These are phyloP conservation scores for Chytriomyces confervae DNA, from an alignment of 192 early-diverging fungal genomes.

Conservation along the genomic window DNA sequence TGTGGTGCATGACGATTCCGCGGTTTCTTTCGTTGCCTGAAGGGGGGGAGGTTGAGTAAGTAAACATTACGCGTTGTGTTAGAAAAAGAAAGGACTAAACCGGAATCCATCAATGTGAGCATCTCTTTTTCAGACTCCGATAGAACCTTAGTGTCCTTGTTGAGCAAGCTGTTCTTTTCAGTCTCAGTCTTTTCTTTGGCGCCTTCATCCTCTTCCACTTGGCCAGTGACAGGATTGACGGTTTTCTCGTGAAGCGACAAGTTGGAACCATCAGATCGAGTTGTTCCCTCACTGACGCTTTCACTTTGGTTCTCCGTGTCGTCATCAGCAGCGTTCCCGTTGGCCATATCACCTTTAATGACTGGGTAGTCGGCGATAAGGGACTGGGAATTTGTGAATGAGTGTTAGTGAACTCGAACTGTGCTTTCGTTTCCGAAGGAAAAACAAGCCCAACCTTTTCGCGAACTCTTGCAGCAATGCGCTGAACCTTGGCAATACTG, in stretches of 20 bases:
- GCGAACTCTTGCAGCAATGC: constrained; percentile 11
- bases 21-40: constrained; percentile 24
- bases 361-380: constrained; percentile 19
- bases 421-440: neutral
- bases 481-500: constrained; percentile 7
- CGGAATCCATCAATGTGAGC: constrained; percentile 11
- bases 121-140: constrained; percentile 29
- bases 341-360: neutral
- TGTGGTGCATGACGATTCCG: constrained; percentile 28
- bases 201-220: constrained; percentile 6
- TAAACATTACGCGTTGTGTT: neutral
- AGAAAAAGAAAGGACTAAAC: constrained; percentile 8
- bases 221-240: neutral
- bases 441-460: constrained; percentile 4
- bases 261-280: constrained; percentile 5
- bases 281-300: constrained; percentile 17
- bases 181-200: constrained; percentile 18
- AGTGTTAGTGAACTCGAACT: neutral
- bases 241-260: neutral
- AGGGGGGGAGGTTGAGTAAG: neutral
- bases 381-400: neutral
- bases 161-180: constrained; percentile 29
- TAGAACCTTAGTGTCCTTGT: constrained; percentile 30
- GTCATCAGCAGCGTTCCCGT: constrained; percentile 4
- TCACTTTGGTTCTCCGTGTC: constrained; percentile 4